Evolutionary conservation across 2,329 filamentous ascomycete species (phyloP), one percentile per base, ranked within the genome.

Genomic region (Colletotrichum coccodes): DNA sequence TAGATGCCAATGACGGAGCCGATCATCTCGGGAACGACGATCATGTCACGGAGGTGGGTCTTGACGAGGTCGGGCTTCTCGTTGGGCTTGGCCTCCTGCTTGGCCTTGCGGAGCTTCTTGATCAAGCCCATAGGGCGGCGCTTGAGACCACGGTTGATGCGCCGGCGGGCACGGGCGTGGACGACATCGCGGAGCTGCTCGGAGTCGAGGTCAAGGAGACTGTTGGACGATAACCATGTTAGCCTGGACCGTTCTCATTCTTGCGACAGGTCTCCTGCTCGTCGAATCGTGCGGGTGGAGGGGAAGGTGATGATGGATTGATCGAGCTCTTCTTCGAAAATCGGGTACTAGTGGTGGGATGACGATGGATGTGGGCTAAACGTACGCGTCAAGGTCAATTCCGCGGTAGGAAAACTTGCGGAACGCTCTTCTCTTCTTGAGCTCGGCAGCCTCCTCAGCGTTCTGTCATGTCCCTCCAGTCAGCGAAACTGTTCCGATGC

Each of bases 61-160:
- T 98, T 98, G 90, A 98, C 95, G 81, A 96, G 90, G 83, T 97
- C 95, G 83, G 95, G 95, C 94, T 98, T 98, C 94, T 98, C 95
- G 88, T 99, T 99, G 83, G 96, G 96, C 89, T 94, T 94, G 79
- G 95, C 95, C 89, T 97, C 94, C 87, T 97, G 94, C 92, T 98
- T 98, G 78, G 96, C 92, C 91, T 98, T 98, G 85, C 96, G 95
- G 81, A 99, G 94, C 92, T 99, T 99, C 94, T 98, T 98, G 92
- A 99, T 98, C 81, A 99, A 90, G 80, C 96, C 96, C 96, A 99
- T 98, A 80, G 96, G 96, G 90, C 97, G 97, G 89, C 96, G 95
- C 93, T 98, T 99, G 81, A 99, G 92, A 81, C 96, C 96, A 78
- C 96, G 95, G 93, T 98, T 98, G 93, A 99, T 98, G 84, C 97